phyloP scores from a whole-genome alignment of 2,329 filamentous ascomycete genomes.

The Trichophyton mentagrophytes region DNA sequence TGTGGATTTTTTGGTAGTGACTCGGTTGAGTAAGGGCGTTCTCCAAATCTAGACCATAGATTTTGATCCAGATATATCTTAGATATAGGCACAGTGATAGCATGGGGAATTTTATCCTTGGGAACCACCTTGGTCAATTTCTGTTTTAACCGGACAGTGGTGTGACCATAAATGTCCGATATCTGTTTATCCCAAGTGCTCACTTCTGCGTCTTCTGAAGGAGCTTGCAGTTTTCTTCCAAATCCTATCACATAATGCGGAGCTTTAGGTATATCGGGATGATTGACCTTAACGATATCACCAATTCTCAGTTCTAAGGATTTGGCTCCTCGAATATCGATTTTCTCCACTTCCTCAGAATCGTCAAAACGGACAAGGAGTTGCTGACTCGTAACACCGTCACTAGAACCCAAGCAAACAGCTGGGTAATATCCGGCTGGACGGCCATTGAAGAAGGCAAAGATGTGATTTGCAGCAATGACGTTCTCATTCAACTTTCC shows the following conservation, averaged over 20 bases:
- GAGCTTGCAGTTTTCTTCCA: conserved; percentile 22
- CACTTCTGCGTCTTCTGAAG: conserved; percentile 13
- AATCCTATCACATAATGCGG: conserved; percentile 34
- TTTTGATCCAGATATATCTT: conserved; percentile 36
- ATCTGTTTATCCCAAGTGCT: conserved; percentile 14
- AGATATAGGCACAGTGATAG: conserved; percentile 33
- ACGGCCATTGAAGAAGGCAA: conserved; percentile 46
- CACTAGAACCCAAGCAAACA: conserved; percentile 40
- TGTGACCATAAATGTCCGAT: conserved; percentile 34
- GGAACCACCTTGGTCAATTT: conserved; percentile 34
- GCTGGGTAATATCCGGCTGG: conserved; percentile 47
- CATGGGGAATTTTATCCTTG: conserved; percentile 17
- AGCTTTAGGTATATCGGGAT: conserved; percentile 30
- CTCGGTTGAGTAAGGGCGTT: conserved; percentile 26
- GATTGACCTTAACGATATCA: conserved; percentile 37
- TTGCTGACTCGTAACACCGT: conserved; percentile 26
- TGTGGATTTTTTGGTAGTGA: conserved; percentile 13
- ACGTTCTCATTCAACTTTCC: neutral
- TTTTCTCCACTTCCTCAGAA: conserved; percentile 26
- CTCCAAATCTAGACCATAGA: conserved; percentile 35
- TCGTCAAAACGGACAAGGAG: conserved; percentile 38
- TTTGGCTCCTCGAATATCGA: conserved; percentile 30
- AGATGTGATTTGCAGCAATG: conserved; percentile 40
- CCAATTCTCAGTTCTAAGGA: conserved; percentile 33
- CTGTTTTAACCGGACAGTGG: conserved; percentile 28